phyloP scores from a whole-genome alignment of 1,284 basidiomycete species.

The Sanghuangporus baumii region DNA sequence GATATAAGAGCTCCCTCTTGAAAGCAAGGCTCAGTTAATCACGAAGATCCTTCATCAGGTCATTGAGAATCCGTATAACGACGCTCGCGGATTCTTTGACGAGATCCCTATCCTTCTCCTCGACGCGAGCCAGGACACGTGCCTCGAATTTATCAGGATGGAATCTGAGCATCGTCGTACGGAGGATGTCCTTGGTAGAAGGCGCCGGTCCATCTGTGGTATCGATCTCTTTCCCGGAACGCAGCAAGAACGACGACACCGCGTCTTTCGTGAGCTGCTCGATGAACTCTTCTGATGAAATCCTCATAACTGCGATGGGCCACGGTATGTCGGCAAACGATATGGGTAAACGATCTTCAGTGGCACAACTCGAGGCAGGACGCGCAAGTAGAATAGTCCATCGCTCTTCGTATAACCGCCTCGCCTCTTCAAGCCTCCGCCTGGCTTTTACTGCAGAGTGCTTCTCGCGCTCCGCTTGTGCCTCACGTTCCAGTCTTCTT shows the following conservation, averaged over 20 bases:
- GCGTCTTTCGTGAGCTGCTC: conserved; percentile 55
- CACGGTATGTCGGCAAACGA: conserved; percentile 71
- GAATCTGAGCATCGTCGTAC: conserved; percentile 72
- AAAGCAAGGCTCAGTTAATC: background rate
- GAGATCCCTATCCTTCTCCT: conserved; percentile 55
- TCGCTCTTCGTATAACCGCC: conserved; percentile 48
- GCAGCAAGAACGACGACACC: conserved; percentile 58
- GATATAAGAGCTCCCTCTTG: background rate
- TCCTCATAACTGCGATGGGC: conserved; percentile 47
- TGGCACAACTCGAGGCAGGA: conserved; percentile 3
- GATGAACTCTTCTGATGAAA: conserved; percentile 24
- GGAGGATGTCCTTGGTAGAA: conserved; percentile 53
- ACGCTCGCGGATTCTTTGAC: conserved; percentile 76
- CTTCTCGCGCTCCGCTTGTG: conserved; percentile 43
- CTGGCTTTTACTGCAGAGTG: conserved; percentile 41
- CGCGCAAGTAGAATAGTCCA: conserved; percentile 50
- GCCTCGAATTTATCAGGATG: conserved; percentile 87
- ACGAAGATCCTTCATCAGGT: conserved; percentile 34
- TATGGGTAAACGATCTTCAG: conserved; percentile 23
- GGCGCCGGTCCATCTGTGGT: conserved; percentile 20
- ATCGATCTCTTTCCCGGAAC: conserved; percentile 14
- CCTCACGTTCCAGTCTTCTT: conserved; percentile 42
- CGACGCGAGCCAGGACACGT: conserved; percentile 55
- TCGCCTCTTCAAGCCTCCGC: conserved; percentile 36
- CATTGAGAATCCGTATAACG: conserved; percentile 51